Evolutionary conservation across 805 yeast species (phyloP), one percentile per base, ranked within the genome.

Genomic region (Candida orba): DNA sequence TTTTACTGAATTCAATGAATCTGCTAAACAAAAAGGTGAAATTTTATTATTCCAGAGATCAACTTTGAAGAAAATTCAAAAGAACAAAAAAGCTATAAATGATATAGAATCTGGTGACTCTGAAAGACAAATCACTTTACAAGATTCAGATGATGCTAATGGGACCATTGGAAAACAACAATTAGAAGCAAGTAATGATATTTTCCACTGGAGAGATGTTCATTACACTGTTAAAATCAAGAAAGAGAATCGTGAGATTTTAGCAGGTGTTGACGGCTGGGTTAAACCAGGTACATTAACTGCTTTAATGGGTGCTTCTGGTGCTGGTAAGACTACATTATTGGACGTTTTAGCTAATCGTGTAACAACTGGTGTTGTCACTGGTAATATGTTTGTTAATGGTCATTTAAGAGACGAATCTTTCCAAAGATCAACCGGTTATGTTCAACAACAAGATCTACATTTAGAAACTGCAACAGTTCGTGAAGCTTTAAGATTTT

Each of bases 281-380:
- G 89, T 84, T 37, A 80, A 81, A 57, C 90, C 90, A 8, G 90
- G 90, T 51, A 82, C 87, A 38, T 66, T 84, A 58, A 84, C 90
- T 42, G 93, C 91, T 6, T 63, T 79, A 40, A 78, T 79, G 84
- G 86, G 87, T 53, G 79, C 82, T 20, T 79, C 88, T 35, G 89
- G 89, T 65, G 89, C 90, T 47, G 90, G 90, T 71, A 82, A 82
- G 58, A 83, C 90, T 18, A 82, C 89, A 5, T 66, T 82, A 47
- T 68, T 82, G 53, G 83, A 82, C 65, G 79, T 81, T 56, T 69
- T 83, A 54, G 82, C 87, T 36, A 80, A 79, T 54, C 74, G 89
- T 60, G 76, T 79, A 40, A 78, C 83, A 13, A 68, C 74, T 64
- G 90, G 90, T 66, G 77, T 77, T 43, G 79, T 83, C 42, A 72